Evolutionary conservation across 805 yeast species (phyloP).

Genomic region (Scheffersomyces stipitis): DNA sequence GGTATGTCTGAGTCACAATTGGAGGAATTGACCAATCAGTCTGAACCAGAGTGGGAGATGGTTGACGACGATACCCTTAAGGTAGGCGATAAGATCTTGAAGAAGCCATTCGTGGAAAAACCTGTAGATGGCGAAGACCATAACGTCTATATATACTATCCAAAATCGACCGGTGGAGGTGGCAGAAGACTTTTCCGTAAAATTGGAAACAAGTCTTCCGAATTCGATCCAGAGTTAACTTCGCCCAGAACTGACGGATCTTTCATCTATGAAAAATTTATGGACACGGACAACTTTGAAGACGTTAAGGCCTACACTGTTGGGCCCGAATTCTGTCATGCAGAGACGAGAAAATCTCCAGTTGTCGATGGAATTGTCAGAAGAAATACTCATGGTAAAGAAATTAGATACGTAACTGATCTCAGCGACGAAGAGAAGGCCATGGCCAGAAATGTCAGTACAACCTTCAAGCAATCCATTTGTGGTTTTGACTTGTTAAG

Average conservation of each 20-base stretch:
- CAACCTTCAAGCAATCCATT: conserved; percentile 83
- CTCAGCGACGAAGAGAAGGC: conserved; percentile 69
- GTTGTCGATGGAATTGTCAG: conserved; percentile 99
- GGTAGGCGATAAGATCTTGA: conserved; percentile 69
- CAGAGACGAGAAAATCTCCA: conserved; percentile 97
- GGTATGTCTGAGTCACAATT: conserved; percentile 47
- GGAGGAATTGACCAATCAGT: conserved; percentile 58
- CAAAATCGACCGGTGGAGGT: conserved; percentile 91
- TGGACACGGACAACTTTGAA: conserved; percentile 97
- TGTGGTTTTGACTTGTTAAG: conserved; percentile 96
- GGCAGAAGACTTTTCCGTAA: conserved; percentile 92
- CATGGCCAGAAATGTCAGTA: conserved; percentile 78
- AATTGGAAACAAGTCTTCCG: conserved; percentile 95
- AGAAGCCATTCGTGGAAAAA: conserved; percentile 94
- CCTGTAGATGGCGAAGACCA: conserved; percentile 99
- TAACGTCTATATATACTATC: conserved; percentile 90
- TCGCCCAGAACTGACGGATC: conserved; percentile 87
- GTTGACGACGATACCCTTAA: conserved; percentile 72
- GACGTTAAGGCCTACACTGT: conserved; percentile 99
- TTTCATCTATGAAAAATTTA: conserved; percentile 86
- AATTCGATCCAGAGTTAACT: conserved; percentile 79
- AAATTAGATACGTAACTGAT: conserved; percentile 85
- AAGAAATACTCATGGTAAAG: conserved; percentile 96
- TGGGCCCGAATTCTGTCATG: conserved; percentile 88
- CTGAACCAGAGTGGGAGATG: conserved; percentile 86